Evolutionary conservation across 331 rosid species (phyloP).

Genomic region (Pyracantha coccinea): DNA sequence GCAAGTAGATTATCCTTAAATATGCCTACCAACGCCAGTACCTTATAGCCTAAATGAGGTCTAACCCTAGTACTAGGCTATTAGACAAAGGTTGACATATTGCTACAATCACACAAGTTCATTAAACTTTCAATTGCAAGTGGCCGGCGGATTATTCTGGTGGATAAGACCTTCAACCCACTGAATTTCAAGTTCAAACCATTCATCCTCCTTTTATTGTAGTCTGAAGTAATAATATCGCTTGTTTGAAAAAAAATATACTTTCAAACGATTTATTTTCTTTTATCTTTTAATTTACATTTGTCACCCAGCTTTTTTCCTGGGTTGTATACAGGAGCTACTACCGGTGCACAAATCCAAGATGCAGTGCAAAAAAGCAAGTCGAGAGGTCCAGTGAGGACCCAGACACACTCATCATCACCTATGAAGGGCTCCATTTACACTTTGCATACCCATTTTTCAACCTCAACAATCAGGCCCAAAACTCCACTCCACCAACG

Average conservation of each 20-base stretch:
- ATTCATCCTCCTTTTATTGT: neutral
- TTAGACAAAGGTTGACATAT: neutral
- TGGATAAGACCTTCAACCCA: neutral
- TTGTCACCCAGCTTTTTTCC: neutral
- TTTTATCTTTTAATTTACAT: neutral
- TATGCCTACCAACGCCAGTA: neutral
- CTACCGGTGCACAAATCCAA: conserved; percentile 85
- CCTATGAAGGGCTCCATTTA: conserved; percentile 88
- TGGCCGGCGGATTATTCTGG: neutral
- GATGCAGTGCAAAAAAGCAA: conserved; percentile 90
- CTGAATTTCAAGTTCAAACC: neutral
- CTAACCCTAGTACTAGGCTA: neutral
- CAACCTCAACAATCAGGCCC: conserved; percentile 30
- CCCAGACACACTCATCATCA: conserved; percentile 65
- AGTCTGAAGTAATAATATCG: neutral
- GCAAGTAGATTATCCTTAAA: neutral
- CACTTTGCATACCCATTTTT: conserved; percentile 78
- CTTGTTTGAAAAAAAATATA: neutral
- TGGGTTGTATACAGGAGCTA: conserved; percentile 46
- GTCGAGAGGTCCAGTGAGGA: conserved; percentile 82
- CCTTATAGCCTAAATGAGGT: neutral
- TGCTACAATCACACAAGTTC: neutral
- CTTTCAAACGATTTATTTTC: neutral
- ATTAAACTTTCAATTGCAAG: neutral
- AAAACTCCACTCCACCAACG: conserved; percentile 20